Conservation (phyloP, 2,329 filamentous ascomycete genomes). For the Penicillium sp. region DNA sequence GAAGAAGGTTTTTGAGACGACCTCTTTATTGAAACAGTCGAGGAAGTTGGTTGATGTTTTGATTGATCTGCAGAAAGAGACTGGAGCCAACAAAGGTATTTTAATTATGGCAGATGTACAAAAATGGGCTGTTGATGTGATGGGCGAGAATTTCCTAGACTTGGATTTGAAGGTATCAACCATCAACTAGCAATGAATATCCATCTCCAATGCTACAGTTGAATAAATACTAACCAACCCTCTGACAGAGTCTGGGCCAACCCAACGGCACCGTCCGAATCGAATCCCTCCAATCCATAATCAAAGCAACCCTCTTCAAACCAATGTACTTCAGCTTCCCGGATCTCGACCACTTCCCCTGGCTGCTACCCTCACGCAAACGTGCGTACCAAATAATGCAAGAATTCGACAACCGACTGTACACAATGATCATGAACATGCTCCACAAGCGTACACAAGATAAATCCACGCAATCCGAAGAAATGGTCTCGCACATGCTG, state of each 20-base stretch:
- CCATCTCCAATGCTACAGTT: neutral
- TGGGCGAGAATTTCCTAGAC: constrained; percentile 29
- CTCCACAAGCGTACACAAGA: neutral
- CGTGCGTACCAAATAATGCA: constrained; percentile 25
- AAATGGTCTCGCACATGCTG: constrained; percentile 27
- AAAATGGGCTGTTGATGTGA: constrained; percentile 30
- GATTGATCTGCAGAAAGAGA: constrained; percentile 17
- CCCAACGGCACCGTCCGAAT: constrained; percentile 21
- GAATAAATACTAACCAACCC: neutral
- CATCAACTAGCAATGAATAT: neutral
- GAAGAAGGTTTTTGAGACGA: constrained; percentile 26
- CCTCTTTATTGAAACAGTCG: constrained; percentile 25
- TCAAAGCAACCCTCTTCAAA: constrained; percentile 29
- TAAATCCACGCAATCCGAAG: constrained; percentile 4
- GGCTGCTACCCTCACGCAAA: constrained; percentile 22
- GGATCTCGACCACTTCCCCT: constrained; percentile 26
- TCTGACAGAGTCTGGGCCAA: constrained; percentile 21
- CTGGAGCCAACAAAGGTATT: constrained; percentile 12
- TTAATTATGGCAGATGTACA: constrained; percentile 26
- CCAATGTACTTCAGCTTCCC: constrained; percentile 31
- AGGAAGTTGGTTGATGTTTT: constrained; percentile 26
- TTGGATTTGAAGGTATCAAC: constrained; percentile 26
- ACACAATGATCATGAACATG: constrained; percentile 12
- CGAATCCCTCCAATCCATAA: constrained; percentile 27
- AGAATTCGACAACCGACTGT: constrained; percentile 26